phyloP scores from a whole-genome alignment of 2,329 filamentous ascomycete species.

The Peltaster fructicola region DNA sequence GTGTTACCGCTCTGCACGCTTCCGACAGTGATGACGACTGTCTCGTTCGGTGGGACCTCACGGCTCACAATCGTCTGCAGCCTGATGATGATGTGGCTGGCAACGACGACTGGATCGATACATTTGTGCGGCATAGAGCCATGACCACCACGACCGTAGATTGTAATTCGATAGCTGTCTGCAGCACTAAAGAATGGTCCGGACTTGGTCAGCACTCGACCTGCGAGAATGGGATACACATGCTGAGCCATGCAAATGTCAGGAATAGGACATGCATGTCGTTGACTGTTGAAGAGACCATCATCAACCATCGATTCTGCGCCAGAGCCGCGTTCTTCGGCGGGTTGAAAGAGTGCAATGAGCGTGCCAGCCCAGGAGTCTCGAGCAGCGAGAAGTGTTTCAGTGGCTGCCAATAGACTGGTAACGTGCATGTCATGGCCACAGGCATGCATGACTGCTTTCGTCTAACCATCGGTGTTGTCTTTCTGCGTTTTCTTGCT shows the following conservation, averaged over 20 bases:
- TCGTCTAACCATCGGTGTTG: constrained; percentile 27
- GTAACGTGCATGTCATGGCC: constrained; percentile 51
- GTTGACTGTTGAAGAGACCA: constrained; percentile 31
- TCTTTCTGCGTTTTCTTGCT: constrained; percentile 30
- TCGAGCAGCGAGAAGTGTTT: constrained; percentile 28
- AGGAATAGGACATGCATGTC: constrained; percentile 32
- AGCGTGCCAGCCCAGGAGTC: constrained; percentile 43
- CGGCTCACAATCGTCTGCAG: constrained; percentile 42
- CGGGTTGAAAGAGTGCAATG: constrained; percentile 48
- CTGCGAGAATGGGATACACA: constrained; percentile 30
- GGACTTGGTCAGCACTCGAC: constrained; percentile 24
- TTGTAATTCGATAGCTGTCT: constrained; percentile 28
- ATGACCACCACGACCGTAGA: constrained; percentile 42
- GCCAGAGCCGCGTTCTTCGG: constrained; percentile 45
- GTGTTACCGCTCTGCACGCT: constrained; percentile 40
- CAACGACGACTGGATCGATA: constrained; percentile 42
- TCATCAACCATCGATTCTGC: constrained; percentile 46
- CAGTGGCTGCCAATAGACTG: constrained; percentile 36
- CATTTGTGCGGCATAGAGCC: constrained; percentile 38
- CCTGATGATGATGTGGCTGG: constrained; percentile 36
- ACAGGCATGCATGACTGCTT: constrained; percentile 50
- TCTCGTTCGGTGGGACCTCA: constrained; percentile 35
- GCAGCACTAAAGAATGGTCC: constrained; percentile 26
- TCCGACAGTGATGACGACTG: constrained; percentile 41
- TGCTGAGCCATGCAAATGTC: constrained; percentile 41